phyloP scores from a whole-genome alignment of 208 protist genomes.

The Endotrypanum monterogeii region DNA sequence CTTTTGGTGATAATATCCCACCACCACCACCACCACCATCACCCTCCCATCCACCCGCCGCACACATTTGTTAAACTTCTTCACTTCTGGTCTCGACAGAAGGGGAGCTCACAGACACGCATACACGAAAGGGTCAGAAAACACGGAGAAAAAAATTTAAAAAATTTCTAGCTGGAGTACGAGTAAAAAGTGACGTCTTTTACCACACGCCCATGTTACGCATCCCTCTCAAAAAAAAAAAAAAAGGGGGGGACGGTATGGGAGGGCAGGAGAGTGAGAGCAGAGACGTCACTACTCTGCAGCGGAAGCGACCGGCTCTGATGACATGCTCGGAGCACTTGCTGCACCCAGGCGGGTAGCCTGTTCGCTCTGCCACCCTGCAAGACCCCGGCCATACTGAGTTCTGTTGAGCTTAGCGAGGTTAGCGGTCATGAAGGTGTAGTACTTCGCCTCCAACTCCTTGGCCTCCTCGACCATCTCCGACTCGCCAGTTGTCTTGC shows the following conservation, averaged over 20 bases:
- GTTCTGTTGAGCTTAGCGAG: slow-evolving; percentile 27
- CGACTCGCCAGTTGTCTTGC: slow-evolving; percentile 25
- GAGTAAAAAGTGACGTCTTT: neutral
- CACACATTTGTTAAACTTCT: too few relatives aligned
- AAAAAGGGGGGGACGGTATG: too few relatives aligned
- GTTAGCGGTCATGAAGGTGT: slow-evolving; percentile 30
- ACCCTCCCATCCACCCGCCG: too few relatives aligned
- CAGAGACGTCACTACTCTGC: neutral
- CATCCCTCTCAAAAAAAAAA: neutral
- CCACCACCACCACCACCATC: too few relatives aligned
- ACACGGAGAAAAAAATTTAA: neutral
- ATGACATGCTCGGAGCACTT: neutral
- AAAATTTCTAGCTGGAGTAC: neutral
- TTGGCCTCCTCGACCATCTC: slow-evolving; percentile 41
- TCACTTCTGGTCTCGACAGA: too few relatives aligned
- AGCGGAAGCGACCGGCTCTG: neutral
- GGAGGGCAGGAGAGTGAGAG: too few relatives aligned
- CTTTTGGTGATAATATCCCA: too few relatives aligned
- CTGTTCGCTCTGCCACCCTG: slow-evolving; percentile 33
- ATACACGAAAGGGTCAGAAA: neutral
- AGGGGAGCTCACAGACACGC: too few relatives aligned
- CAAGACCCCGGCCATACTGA: slow-evolving; percentile 35
- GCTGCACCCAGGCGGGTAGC: slow-evolving; percentile 13
- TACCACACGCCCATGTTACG: too few relatives aligned
- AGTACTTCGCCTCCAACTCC: slow-evolving; percentile 49